Base-by-base conservation (phyloP, 345 rosid genomes). In the Populus simonii region DNA sequence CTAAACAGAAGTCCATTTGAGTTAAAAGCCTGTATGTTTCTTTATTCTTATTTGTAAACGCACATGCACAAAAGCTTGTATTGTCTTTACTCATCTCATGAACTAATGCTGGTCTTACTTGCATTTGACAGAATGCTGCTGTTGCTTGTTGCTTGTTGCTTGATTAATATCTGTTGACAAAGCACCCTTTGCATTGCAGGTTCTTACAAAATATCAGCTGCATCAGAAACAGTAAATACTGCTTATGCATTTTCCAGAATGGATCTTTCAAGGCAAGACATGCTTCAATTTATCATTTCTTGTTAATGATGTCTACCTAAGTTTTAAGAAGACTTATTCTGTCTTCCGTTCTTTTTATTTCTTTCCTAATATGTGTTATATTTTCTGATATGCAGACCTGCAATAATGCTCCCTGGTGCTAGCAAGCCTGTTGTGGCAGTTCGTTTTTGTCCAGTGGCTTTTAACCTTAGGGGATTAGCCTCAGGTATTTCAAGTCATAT, bases 401-500 rank as follows among this genome's bases (percentile, higher is more conserved):
- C 96, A 51, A 49, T 93, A 79, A 89, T 86, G 86, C 96, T 93
- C 43, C 98, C 98, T n/a, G 82, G 96, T 88, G 94, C 91, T 74
- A 86, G 80, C 87, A 96, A 96, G 85, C 98, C 98, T n/a, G 88
- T 96, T 68, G 89, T 93, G 53, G 98, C 89, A 33, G 94, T 93
- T 89, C 91, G 94, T 13, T 96, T 96, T 82, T 93, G 96, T 78
- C 97, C 99, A 39, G 72, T 89, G 71, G 76, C 88, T 70, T 96
- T 88, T 80, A 86, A 75, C 82, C 91, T 87, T 73, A 83, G 88
- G 67, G 91, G 90, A 71, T 85, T 90, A 74, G 81, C 74, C 74
- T 76, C 90, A 80, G 99, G 99, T 95, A 87, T 45, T 33, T 66
- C 49, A 55, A 39, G 25, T 43, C 45, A 41, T 11, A 67, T n/a